Base-by-base conservation (phyloP, 2,329 filamentous ascomycete genomes). In the Chaetomiaceae sp. region DNA sequence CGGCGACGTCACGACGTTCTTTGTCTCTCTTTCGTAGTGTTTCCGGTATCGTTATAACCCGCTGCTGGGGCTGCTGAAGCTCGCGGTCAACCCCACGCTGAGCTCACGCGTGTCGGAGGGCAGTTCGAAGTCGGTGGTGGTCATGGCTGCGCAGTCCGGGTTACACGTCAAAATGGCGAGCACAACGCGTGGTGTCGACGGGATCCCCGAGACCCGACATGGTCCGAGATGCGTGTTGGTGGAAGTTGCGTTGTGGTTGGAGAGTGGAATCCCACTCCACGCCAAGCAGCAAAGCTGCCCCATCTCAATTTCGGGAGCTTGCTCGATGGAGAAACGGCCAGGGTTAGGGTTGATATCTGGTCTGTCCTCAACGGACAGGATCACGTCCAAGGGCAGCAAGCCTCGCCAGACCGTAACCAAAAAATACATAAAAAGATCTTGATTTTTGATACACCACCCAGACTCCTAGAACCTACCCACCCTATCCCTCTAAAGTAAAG, bases 121-220 rank as follows among this genome's bases (percentile, higher is more conserved):
- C 37, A 41, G 27, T 39, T 13, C 39, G 23, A 12, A 25, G 31
- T 27, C 16, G 34, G 21, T 33, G 52, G 25, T 43, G 40, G 43
- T 56, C 55, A 56, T 56, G 52, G 39, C 49, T 44, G 50, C 47
- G 48, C 35, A 4, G 30, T 14, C 9, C 17, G 6, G n/a, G 27
- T 25, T 31, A 19, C 4, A 14, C 47, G 9, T 44, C 16, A 16
- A 17, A 5, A 20, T 39, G 23, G 10, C 6, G 10, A 31, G 35
- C 25, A 21, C 25, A 4, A 19, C 14, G 31, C 27, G 2, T 27
- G 33, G 19, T 21, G 9, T 31, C 14, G 31, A 21, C 31, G 34
- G 12, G 33, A 21, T 16, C 31, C 33, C 31, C 14, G 47, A 23
- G 25, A n/a, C 17, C 25, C 25, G 30, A n/a, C 12, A 37, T n/a